A percentile compares a stretch with the other conserved stretches of the same genome.
These are phyloP conservation scores for Cercis canadensis DNA, from an alignment of 306 rosid species.

Conservation along the genomic window DNA sequence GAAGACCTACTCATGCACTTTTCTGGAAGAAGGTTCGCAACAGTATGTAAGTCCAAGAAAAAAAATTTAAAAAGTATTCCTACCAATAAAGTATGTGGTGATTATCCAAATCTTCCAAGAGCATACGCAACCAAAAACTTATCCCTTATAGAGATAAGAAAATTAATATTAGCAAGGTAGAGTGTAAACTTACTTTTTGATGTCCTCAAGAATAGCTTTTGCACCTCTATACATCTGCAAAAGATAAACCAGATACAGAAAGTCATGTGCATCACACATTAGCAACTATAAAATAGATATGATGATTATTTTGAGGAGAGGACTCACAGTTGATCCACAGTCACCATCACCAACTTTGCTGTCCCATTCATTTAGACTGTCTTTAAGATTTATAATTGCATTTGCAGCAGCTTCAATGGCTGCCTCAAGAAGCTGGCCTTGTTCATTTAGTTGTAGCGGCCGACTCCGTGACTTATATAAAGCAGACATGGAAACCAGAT, in stretches of 20 bases:
- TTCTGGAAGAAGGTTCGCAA: neutral
- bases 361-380: constrained; percentile 90
- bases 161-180: constrained; percentile 24
- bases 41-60: neutral
- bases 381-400: constrained; percentile 64
- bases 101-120: too few species aligned
- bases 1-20: neutral
- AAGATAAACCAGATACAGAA: constrained; percentile 36
- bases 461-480: constrained; percentile 61
- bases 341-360: constrained; percentile 97
- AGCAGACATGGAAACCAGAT: constrained; percentile 36
- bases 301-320: constrained; percentile 26
- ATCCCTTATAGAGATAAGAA: neutral
- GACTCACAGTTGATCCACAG: constrained; percentile 92
- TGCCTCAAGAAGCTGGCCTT: constrained; percentile 74
- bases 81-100: too few species aligned
- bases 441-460: constrained; percentile 70
- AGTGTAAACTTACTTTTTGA: constrained; percentile 61
- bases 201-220: constrained; percentile 78
- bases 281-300: constrained; percentile 24
- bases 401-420: constrained; percentile 89
- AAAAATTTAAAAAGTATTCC: too few species aligned
- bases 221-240: constrained; percentile 93
- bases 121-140: too few species aligned
- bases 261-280: constrained; percentile 30